A percentile compares a stretch with the other conserved stretches of the same genome.
Evolutionary conservation across 2,329 filamentous ascomycete species (phyloP).

Genomic region (Beauveria australis): DNA sequence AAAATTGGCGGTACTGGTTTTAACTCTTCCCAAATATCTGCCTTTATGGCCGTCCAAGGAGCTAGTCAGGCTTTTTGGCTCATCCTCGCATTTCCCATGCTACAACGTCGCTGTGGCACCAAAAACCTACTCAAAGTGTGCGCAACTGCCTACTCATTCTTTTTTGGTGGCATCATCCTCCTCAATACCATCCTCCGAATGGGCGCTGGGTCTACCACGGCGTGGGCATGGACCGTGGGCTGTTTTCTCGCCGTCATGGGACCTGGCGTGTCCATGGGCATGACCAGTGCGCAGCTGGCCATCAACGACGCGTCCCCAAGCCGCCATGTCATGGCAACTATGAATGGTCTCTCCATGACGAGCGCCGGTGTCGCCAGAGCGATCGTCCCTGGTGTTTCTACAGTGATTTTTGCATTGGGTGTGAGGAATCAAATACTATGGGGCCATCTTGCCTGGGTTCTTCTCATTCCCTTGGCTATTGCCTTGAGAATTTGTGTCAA

Average conservation of each 20-base stretch:
- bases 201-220: slow-evolving; percentile 27
- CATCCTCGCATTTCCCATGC: slow-evolving; percentile 57
- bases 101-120: slow-evolving; percentile 62
- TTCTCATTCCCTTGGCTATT: slow-evolving; percentile 1
- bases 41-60: slow-evolving; percentile 57
- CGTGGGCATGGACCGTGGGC: slow-evolving; percentile 47
- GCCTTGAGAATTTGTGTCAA: neutral
- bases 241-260: slow-evolving; percentile 40
- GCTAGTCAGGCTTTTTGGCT: slow-evolving; percentile 64
- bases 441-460: slow-evolving; percentile 40
- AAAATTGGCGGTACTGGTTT: slow-evolving; percentile 58
- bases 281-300: slow-evolving; percentile 63
- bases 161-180: slow-evolving; percentile 50
- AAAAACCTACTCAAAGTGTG: slow-evolving; percentile 54
- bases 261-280: slow-evolving; percentile 57
- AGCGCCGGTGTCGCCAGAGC: slow-evolving; percentile 53
- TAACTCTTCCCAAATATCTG: slow-evolving; percentile 52
- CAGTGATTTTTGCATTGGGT: slow-evolving; percentile 60
- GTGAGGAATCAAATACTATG: slow-evolving; percentile 51
- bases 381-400: slow-evolving; percentile 56
- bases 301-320: slow-evolving; percentile 67
- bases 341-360: slow-evolving; percentile 58
- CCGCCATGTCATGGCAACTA: slow-evolving; percentile 54
- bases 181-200: slow-evolving; percentile 39
- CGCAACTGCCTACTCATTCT: slow-evolving; percentile 48